Evolutionary conservation across 2,329 filamentous ascomycete genomes (phyloP), one percentile per base, ranked within the genome.

Genomic region (Cladosporium sp.): DNA sequence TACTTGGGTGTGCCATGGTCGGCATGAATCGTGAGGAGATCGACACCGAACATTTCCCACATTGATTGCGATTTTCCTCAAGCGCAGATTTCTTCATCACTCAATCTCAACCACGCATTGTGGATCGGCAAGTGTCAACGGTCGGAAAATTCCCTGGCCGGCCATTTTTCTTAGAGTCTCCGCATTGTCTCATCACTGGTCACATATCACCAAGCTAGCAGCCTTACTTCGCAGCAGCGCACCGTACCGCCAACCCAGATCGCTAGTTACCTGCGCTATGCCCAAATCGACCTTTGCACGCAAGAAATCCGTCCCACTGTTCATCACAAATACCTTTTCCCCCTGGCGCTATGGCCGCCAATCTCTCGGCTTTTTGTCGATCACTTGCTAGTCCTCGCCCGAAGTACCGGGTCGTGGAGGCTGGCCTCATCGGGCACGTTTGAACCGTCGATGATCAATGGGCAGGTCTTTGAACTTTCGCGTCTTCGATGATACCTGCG

Each of bases 261-360:
- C 11, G 21, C 34, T 41, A 58, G 34, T 24, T 6, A 12, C 3
- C 5, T 15, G 21, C 55, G 12, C 55, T 36, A 36, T 28, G 4
- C 34, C 55, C 0, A 26, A 8, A 5, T 18, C 8, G 55, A 12
- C n/a, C 8, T 26, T 38, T 14, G 7, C 55, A 58, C 55, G 5
- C 4, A 26, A 26, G n/a, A 26, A 26, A 58, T 36, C 0, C 8
- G 55, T 26, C n/a, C 61, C 61, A 64, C 61, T 64, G 57, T 64
- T 64, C 36, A 64, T 64, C 51, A 47, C 61, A 64, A 64, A 64
- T 62, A 28, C 30, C 28, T 41, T 36, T 12, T 7, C 34, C 59
- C 47, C 59, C 47, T 62, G 47, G 47, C 44, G 44, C 59, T 62
- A 54, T 38, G 44, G 12, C n/a, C 21, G 7, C n/a, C 18, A 26